Evolutionary conservation across 805 yeast genomes (phyloP).

Genomic region (Tetrapisispora taiwanensis): DNA sequence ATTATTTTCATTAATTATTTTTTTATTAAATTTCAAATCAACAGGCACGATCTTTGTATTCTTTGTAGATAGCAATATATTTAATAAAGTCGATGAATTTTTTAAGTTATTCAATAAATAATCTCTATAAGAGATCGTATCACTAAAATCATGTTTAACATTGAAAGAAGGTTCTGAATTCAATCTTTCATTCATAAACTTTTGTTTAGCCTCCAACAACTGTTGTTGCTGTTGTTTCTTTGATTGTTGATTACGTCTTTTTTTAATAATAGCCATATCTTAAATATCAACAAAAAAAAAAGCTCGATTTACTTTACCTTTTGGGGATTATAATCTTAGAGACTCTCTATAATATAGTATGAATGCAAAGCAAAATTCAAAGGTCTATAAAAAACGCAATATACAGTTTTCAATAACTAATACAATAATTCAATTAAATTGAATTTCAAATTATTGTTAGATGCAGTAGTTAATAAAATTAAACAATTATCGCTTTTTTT

Average conservation of each 20-base stretch:
- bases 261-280: constrained; percentile 22
- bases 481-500: too few species aligned
- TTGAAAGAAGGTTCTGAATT: constrained; percentile 21
- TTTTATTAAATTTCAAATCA: constrained; percentile 1
- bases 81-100: neutral
- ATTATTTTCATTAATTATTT: neutral
- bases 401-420: too few species aligned
- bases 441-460: too few species aligned
- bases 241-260: constrained; percentile 17
- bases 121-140: constrained; percentile 24
- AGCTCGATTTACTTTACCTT: too few species aligned
- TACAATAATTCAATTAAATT: too few species aligned
- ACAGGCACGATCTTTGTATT: neutral
- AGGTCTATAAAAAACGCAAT: too few species aligned
- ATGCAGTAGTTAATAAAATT: too few species aligned
- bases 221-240: constrained; percentile 17
- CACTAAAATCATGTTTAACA: constrained; percentile 27
- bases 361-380: too few species aligned
- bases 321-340: too few species aligned
- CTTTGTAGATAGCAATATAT: neutral
- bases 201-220: constrained; percentile 11
- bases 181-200: constrained; percentile 16
- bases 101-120: constrained; percentile 18
- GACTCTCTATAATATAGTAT: too few species aligned
- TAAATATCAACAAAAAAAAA: too few species aligned